Evolutionary conservation across 345 rosid genomes (phyloP).

Genomic region (Anastatica hierochuntica): DNA sequence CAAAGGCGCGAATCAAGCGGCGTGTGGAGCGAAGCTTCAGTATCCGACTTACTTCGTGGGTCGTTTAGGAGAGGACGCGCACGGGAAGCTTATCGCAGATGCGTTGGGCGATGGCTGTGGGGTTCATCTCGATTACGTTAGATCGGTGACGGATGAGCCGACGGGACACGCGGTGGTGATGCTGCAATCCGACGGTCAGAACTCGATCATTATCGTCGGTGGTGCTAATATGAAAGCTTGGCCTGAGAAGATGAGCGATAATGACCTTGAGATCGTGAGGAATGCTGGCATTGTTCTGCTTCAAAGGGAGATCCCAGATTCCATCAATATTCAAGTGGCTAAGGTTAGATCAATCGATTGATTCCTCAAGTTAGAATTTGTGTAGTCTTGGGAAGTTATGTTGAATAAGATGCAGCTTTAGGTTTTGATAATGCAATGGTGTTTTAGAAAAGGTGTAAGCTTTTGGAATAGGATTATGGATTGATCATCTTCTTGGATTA

Average conservation of each 20-base stretch:
- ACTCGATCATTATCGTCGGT: constrained; percentile 86
- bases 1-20: constrained; percentile 95
- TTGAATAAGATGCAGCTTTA: background rate
- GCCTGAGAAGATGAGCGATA: constrained; percentile 48
- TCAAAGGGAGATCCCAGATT: constrained; percentile 93
- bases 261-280: constrained; percentile 53
- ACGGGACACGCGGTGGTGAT: constrained; percentile 98
- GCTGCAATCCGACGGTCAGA: constrained; percentile 83
- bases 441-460: too few relatives aligned
- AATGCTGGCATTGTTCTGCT: constrained; percentile 84
- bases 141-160: constrained; percentile 35
- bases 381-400: background rate
- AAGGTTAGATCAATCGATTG: constrained; percentile 33
- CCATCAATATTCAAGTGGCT: constrained; percentile 79
- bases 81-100: constrained; percentile 57
- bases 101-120: constrained; percentile 53
- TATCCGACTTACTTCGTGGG: constrained; percentile 81
- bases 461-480: background rate
- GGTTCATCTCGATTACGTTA: constrained; percentile 49
- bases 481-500: too few relatives aligned
- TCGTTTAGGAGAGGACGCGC: constrained; percentile 72
- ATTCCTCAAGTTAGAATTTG: background rate
- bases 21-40: constrained; percentile 60
- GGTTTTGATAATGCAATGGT: background rate
- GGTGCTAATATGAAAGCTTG: constrained; percentile 82